Evolutionary conservation across 352 stramenopile genomes (phyloP).

Genomic region (Globisporangium carolinianum): DNA sequence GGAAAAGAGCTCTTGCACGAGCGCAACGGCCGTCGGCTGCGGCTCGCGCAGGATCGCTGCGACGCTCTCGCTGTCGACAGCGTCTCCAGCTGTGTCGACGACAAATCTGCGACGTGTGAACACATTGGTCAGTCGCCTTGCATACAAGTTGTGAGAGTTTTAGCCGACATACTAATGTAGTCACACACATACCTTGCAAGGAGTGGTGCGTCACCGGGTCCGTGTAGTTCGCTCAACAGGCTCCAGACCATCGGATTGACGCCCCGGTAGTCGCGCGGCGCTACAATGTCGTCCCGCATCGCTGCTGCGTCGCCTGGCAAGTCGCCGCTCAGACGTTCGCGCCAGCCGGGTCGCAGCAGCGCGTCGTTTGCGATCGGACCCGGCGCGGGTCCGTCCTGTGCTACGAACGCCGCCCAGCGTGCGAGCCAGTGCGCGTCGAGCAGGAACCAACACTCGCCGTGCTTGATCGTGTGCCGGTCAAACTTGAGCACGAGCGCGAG

Average conservation of each 20-base stretch:
- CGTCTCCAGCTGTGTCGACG: slow-evolving; percentile 42
- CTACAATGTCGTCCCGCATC: slow-evolving; percentile 31
- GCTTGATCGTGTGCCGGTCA: slow-evolving; percentile 42
- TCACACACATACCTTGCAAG: slow-evolving; percentile 14
- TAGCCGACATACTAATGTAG: too few species aligned
- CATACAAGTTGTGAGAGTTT: neutral
- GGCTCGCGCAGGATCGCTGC: slow-evolving; percentile 28
- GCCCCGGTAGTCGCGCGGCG: slow-evolving; percentile 54
- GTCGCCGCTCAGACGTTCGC: slow-evolving; percentile 17
- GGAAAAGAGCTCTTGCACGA: slow-evolving; percentile 39
- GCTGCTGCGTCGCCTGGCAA: slow-evolving; percentile 32
- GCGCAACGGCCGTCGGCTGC: slow-evolving; percentile 29
- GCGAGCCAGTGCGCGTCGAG: slow-evolving; percentile 62
- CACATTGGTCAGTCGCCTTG: neutral
- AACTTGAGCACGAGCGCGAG: slow-evolving; percentile 55
- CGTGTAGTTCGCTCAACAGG: slow-evolving; percentile 56
- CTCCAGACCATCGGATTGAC: slow-evolving; percentile 76
- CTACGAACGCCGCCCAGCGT: slow-evolving; percentile 52
- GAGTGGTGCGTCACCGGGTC: slow-evolving; percentile 37
- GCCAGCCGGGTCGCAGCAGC: slow-evolving; percentile 38
- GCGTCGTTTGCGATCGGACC: slow-evolving; percentile 61
- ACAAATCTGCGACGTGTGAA: slow-evolving; percentile 21
- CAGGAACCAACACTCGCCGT: slow-evolving; percentile 71
- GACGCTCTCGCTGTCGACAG: slow-evolving; percentile 28
- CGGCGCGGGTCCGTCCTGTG: slow-evolving; percentile 36